phyloP scores from a whole-genome alignment of 768 basidiomycete species.

The Auricularia auricula-judae region DNA sequence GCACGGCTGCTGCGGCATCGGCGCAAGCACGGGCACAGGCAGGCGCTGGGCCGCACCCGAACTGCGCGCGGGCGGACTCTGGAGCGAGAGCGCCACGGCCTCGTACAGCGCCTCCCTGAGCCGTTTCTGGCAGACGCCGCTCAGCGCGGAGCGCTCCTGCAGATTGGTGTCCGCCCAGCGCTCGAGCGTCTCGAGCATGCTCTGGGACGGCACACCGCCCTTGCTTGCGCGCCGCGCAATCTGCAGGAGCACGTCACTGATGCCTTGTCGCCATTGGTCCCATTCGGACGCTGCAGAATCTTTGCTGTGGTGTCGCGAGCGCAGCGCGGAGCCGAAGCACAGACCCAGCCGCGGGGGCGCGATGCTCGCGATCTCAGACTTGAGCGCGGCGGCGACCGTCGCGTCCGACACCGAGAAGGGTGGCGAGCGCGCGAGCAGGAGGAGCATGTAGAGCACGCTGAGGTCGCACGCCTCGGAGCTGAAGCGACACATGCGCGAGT shows the following conservation, averaged over 20 bases:
- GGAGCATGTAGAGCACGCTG: conserved; percentile 66
- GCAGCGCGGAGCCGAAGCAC: background rate
- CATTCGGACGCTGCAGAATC: conserved; percentile 3
- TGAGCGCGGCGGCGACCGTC: background rate
- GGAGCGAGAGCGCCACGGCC: conserved; percentile 26
- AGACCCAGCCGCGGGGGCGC: background rate
- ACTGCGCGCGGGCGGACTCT: background rate
- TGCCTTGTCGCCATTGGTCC: conserved; percentile 43
- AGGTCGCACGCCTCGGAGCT: conserved; percentile 66
- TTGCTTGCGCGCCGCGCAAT: conserved; percentile 59
- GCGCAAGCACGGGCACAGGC: background rate
- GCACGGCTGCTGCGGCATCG: background rate
- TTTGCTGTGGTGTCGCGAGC: background rate
- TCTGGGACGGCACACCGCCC: conserved; percentile 4
- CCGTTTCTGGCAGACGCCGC: conserved; percentile 47
- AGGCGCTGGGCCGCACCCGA: background rate
- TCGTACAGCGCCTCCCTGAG: conserved; percentile 54
- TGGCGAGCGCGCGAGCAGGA: conserved; percentile 53
- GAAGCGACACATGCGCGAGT: conserved; percentile 51
- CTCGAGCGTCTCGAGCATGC: conserved; percentile 12
- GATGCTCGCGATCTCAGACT: background rate
- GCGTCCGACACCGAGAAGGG: background rate
- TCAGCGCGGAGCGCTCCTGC: conserved; percentile 45
- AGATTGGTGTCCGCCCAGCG: conserved; percentile 66
- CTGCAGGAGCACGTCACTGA: conserved; percentile 63